Percentiles rank a stretch among this genome's conserved stretches.
Conservation (phyloP, 208 protist species). For the Wallacemonas sp. region DNA sequence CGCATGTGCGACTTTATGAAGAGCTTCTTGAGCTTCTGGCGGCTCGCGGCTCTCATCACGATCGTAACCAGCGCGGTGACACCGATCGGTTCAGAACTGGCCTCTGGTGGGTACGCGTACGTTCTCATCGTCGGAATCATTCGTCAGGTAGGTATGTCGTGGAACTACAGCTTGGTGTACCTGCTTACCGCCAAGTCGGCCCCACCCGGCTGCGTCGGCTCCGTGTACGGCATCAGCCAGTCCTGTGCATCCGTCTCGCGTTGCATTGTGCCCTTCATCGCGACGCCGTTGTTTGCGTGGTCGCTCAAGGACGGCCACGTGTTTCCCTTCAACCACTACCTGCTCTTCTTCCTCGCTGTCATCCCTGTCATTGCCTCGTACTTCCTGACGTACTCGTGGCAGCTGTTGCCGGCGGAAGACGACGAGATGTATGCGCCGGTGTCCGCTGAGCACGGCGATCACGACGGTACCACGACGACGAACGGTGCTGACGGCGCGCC, state of each 20-base stretch:
- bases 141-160: conserved; percentile 44
- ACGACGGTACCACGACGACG: not conserved
- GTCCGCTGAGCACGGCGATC: not conserved
- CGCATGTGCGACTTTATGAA: conserved; percentile 24
- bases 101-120: conserved; percentile 21
- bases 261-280: conserved; percentile 41
- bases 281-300: conserved; percentile 63
- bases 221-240: conserved; percentile 65
- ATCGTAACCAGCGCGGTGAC: conserved; percentile 14
- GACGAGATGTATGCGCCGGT: conserved; percentile 22
- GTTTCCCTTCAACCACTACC: conserved; percentile 60
- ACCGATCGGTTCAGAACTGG: conserved; percentile 24
- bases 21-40: conserved; percentile 36
- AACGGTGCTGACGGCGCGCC: not conserved
- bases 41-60: conserved; percentile 15
- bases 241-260: conserved; percentile 38
- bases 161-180: conserved; percentile 50
- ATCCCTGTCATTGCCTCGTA: conserved; percentile 21
- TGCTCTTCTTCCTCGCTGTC: conserved; percentile 48
- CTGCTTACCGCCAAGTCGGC: conserved; percentile 57
- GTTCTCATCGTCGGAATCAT: conserved; percentile 40
- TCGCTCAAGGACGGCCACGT: conserved; percentile 31
- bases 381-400: conserved; percentile 13
- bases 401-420: conserved; percentile 22
- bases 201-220: conserved; percentile 43